Conservation (phyloP, 345 rosid species). For the Hibiscus mutabilis region DNA sequence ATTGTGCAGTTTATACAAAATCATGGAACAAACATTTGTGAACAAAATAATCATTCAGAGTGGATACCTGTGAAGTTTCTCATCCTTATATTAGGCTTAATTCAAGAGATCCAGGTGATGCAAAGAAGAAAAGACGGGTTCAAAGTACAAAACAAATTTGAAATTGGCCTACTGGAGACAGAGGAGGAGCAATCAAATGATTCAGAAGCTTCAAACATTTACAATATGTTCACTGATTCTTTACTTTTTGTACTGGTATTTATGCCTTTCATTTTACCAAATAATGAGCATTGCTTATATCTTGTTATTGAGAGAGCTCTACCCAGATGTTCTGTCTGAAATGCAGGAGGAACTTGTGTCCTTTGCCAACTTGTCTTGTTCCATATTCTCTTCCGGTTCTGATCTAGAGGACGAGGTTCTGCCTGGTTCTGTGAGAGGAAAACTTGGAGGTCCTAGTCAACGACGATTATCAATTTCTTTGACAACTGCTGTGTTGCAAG, state of each 20-base stretch:
- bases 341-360: slow-evolving; percentile 64
- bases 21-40: slow-evolving; percentile 35
- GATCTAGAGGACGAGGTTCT: slow-evolving; percentile 37
- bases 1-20: slow-evolving; percentile 55
- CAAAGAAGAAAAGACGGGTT: slow-evolving; percentile 36
- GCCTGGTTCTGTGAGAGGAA: slow-evolving; percentile 74
- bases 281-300: neutral
- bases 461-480: slow-evolving; percentile 63
- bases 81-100: slow-evolving; percentile 47
- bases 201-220: slow-evolving; percentile 26
- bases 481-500: slow-evolving; percentile 66
- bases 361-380: slow-evolving; percentile 55
- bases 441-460: slow-evolving; percentile 96
- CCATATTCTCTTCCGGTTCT: slow-evolving; percentile 50
- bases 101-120: slow-evolving; percentile 56
- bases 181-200: slow-evolving; percentile 23
- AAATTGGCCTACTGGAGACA: slow-evolving; percentile 25
- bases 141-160: slow-evolving; percentile 18
- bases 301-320: slow-evolving; percentile 7
- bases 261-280: slow-evolving; percentile 4
- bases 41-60: slow-evolving; percentile 33
- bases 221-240: slow-evolving; percentile 37
- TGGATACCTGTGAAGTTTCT: slow-evolving; percentile 56
- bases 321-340: slow-evolving; percentile 8
- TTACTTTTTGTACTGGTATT: slow-evolving; percentile 54